Conservation (phyloP, 2,329 filamentous ascomycete species). For the Colletotrichum chrysophilum region DNA sequence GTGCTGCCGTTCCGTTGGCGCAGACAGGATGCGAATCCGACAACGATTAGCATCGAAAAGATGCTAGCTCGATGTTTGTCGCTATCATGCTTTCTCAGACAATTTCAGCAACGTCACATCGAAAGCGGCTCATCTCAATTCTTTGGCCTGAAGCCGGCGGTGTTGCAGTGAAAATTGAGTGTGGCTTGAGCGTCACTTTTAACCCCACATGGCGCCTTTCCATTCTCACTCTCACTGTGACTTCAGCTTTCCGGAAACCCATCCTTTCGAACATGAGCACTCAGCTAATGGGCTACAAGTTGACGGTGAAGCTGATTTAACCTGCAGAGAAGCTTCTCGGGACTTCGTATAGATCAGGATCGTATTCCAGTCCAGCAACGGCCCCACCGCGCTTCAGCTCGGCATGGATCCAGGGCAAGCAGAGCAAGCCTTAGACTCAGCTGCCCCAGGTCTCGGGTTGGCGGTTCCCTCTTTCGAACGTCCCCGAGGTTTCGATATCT, state of each 20-base stretch:
- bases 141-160: background rate
- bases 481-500: background rate
- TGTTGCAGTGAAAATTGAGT: constrained; percentile 15
- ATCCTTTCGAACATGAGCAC: background rate
- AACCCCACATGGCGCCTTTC: constrained; percentile 4
- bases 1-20: background rate
- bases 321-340: background rate
- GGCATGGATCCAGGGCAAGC: background rate
- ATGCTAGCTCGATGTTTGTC: background rate
- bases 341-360: background rate
- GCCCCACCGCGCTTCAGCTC: background rate
- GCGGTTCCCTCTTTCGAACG: background rate
- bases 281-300: fast-evolving
- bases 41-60: background rate
- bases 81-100: background rate
- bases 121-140: background rate
- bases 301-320: background rate
- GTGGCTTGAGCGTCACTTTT: constrained; percentile 10
- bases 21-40: background rate
- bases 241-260: background rate
- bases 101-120: background rate
- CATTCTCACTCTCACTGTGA: background rate
- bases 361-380: background rate
- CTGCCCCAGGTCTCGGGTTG: background rate
- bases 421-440: background rate